Evolutionary conservation across 2,329 filamentous ascomycete species (phyloP).

Genomic region (Trichophyton mentagrophytes): DNA sequence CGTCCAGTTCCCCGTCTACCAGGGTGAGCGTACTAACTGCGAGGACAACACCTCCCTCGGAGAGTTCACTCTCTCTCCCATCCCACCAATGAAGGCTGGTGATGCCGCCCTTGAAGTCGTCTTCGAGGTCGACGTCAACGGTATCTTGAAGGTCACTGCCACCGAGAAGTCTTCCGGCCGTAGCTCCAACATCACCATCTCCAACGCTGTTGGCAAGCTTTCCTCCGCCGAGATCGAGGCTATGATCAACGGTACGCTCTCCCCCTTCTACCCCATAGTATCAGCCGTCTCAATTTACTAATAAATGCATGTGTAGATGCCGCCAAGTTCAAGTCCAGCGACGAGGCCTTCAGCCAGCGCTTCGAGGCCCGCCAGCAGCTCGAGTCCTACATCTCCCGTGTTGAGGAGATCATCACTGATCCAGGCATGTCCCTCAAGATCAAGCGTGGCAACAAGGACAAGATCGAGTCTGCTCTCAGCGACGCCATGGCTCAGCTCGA

Average conservation of each 20-base stretch:
- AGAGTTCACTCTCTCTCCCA: slow-evolving; percentile 91
- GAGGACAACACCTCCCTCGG: slow-evolving; percentile 96
- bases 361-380: slow-evolving; percentile 99
- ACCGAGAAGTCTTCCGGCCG: slow-evolving; percentile 98
- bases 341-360: slow-evolving; percentile 98
- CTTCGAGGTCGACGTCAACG: slow-evolving; percentile 99
- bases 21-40: slow-evolving; percentile 96
- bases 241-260: slow-evolving; percentile 68
- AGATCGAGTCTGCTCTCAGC: slow-evolving; percentile 93
- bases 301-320: slow-evolving; percentile 46
- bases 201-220: slow-evolving; percentile 98
- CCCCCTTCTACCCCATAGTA: neutral
- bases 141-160: slow-evolving; percentile 98
- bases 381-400: slow-evolving; percentile 95
- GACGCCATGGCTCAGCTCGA: slow-evolving; percentile 97
- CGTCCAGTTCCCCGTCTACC: slow-evolving; percentile 83
- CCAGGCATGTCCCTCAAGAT: slow-evolving; percentile 91
- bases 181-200: slow-evolving; percentile 98
- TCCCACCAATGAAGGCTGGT: slow-evolving; percentile 75
- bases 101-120: slow-evolving; percentile 95
- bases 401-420: slow-evolving; percentile 98
- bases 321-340: slow-evolving; percentile 95
- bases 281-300: neutral
- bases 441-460: slow-evolving; percentile 98
- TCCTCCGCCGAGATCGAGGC: slow-evolving; percentile 88